Evolutionary conservation across 163 green algal genomes (phyloP), one percentile per base, ranked within the genome.

Genomic region (Chlorella variabilis): DNA sequence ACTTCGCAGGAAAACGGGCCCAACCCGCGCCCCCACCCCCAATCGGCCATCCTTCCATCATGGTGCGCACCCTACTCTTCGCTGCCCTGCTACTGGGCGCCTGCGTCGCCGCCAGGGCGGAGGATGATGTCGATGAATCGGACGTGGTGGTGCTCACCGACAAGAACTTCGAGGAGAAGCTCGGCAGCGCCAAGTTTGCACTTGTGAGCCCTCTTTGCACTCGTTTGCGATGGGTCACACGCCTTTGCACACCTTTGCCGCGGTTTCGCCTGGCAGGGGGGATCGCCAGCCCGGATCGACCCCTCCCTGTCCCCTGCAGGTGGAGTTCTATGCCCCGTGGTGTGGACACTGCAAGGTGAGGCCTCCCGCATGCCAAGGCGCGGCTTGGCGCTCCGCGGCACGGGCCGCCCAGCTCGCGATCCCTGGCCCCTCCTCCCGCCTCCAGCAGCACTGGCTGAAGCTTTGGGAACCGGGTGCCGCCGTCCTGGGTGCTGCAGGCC

Each of bases 281-380:
- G 45, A 54, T 54, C 45, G 45, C 45, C 8, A n/a, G 39, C 67
- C 39, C 39, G 42, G 48, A 75, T 36, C 31, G 20, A 29, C n/a
- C 41, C 21, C 31, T 13, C 41, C 20, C 23, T 42, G 2, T 17
- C 69, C 31, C 5, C 6, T 77, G 76, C 88, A 96, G 93, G 91
- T 95, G 4, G 91, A 94, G 85, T 96, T 95, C 77, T 95, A 95
- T 70, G 93, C 91, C 36, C 92, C 92, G 11, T 96, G 93, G 93
- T 97, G 93, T 78, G 93, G 93, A 31, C 93, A 97, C 84, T 97
- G 93, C 88, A 94, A 97, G 90, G 92, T 94, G 41, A 42, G 87
- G 34, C 36, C 71, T 62, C 9, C 20, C 20, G 51, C 15, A 23
- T 54, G 45, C n/a, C n/a, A n/a, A n/a, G n/a, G n/a, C 45, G 45